Conservation (phyloP, 192 early-diverging fungal genomes). For the Phlyctochytrium arcticum region DNA sequence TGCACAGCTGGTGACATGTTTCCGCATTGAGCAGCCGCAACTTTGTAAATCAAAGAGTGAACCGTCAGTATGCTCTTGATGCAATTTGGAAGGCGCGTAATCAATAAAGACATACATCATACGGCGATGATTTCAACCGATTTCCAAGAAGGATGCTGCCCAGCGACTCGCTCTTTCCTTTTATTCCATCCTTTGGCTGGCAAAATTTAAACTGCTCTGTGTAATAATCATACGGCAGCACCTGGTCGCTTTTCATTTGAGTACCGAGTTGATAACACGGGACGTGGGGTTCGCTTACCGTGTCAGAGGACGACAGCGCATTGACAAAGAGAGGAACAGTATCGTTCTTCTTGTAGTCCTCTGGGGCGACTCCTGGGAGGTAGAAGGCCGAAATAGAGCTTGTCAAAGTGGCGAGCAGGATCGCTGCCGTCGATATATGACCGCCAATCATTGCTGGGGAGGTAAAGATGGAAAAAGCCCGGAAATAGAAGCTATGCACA, state of each 20-base stretch:
- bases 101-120: constrained; percentile 51
- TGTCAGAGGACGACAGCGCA: constrained; percentile 73
- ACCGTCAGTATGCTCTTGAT: too few relatives aligned
- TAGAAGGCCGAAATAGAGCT: constrained; percentile 57
- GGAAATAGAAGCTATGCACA: too few relatives aligned
- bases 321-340: constrained; percentile 80
- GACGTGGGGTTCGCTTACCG: constrained; percentile 15
- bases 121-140: constrained; percentile 78
- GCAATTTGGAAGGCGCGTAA: too few relatives aligned
- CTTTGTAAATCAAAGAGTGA: constrained; percentile 36
- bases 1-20: constrained; percentile 4
- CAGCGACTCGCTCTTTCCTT: constrained; percentile 65
- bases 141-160: constrained; percentile 95
- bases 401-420: not conserved
- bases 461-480: too few relatives aligned
- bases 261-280: too few relatives aligned
- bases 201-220: constrained; percentile 82
- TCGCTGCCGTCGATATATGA: too few relatives aligned
- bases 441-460: too few relatives aligned
- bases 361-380: constrained; percentile 89
- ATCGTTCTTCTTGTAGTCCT: constrained; percentile 69
- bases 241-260: constrained; percentile 15
- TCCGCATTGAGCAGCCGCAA: constrained; percentile 32
- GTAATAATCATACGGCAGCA: constrained; percentile 85
- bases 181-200: constrained; percentile 58